Evolutionary conservation across 352 stramenopile genomes (phyloP), one percentile per base, ranked within the genome.

Genomic region (Plasmopara halstedii): DNA sequence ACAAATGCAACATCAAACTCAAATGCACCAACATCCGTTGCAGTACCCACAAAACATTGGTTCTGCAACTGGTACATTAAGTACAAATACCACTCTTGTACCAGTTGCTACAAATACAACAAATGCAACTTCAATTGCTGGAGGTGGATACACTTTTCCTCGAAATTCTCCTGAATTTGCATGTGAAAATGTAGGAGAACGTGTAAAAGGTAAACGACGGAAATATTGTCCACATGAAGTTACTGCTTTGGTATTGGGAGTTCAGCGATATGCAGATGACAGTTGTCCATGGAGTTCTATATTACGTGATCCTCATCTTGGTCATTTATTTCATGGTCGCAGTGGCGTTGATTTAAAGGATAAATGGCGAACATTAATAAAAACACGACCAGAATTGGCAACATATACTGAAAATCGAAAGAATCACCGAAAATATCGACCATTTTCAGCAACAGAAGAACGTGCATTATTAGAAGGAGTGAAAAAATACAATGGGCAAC

Each of bases 141-240:
- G 53, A 35, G 62, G 57, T 10, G 65, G 64, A 6, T 81, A 80
- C 44, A 56, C 73, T 17, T 85, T 86, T 34, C 67, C 72, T 11
- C 74, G 75, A 19, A 88, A 88, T 18, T 84, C 71, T 14, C 72
- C 75, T 0, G 77, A 89, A 46, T 88, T 87, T 48, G 79, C 73
- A 0, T 90, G 79, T 38, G 79, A 88, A 52, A 88, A 90, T 46
- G 77, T 90, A 4, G 79, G 79, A 23, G 79, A 88, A 35, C 75
- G 79, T n/a, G 69, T 90, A 11, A 90, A 90, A 32, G 79, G 79
- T 37, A 90, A 90, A 55, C 66, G 79, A 23, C 51, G 79, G 18
- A 90, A 90, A 45, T 90, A 90, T 43, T 90, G 79, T 56, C 79
- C 79, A 2, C 79, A 90, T 32, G 79, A 90, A 67, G 79, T 90